A percentile compares a stretch with the other conserved stretches of the same genome.
phyloP scores from a whole-genome alignment of 2,329 filamentous ascomycete species.

The Monosporascus sp. region DNA sequence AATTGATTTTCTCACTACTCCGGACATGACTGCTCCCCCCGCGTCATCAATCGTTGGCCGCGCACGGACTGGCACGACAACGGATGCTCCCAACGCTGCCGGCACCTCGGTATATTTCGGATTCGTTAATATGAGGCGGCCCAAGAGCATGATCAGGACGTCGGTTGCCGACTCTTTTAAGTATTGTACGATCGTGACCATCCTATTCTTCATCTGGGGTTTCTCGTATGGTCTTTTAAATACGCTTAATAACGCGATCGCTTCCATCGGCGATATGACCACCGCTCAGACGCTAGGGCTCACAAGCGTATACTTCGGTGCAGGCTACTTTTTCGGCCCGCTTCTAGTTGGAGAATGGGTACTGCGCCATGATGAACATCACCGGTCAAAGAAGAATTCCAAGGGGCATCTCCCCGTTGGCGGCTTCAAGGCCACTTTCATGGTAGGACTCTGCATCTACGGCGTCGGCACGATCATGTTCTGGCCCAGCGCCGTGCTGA shows the following conservation, averaged over 20 bases:
- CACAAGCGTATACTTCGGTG: constrained; percentile 66
- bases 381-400: constrained; percentile 37
- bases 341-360: constrained; percentile 65
- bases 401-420: constrained; percentile 38
- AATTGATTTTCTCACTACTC: constrained; percentile 43
- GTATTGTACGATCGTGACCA: constrained; percentile 68
- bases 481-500: constrained; percentile 73
- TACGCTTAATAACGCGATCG: constrained; percentile 69
- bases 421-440: constrained; percentile 77
- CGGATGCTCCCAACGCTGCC: constrained; percentile 27
- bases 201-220: constrained; percentile 85
- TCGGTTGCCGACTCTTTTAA: constrained; percentile 61
- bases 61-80: constrained; percentile 26
- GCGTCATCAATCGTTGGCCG: constrained; percentile 12
- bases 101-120: constrained; percentile 59
- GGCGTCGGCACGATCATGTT: constrained; percentile 76
- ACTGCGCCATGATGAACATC: constrained; percentile 61
- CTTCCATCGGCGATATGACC: constrained; percentile 56
- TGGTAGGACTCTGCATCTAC: constrained; percentile 70
- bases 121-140: constrained; percentile 65
- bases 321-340: constrained; percentile 65
- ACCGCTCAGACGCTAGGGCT: constrained; percentile 60
- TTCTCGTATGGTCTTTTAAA: constrained; percentile 86
- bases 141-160: constrained; percentile 66
- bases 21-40: constrained; percentile 22